phyloP scores from a whole-genome alignment of 805 yeast species.

The Tetrapisispora namnaoensis region DNA sequence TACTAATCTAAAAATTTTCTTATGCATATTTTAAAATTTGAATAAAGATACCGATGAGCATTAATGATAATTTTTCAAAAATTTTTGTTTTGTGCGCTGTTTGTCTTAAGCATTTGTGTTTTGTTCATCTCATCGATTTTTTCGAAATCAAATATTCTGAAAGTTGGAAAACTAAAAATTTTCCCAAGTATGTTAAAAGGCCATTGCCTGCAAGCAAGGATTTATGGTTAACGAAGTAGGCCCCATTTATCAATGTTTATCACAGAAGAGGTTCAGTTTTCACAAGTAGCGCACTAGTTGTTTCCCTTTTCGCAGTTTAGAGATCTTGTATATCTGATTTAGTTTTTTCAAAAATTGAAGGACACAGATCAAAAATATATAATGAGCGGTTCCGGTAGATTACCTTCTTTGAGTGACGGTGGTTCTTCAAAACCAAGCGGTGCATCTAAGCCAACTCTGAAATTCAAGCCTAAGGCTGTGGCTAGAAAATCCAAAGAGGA shows the following conservation, averaged over 20 bases:
- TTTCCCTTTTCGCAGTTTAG: too few species aligned
- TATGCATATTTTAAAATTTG: too few species aligned
- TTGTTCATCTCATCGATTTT: not conserved
- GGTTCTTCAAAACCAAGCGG: not conserved
- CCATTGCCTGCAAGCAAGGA: too few species aligned
- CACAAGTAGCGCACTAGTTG: too few species aligned
- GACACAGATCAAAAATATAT: too few species aligned
- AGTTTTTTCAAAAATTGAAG: too few species aligned
- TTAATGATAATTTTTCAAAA: not conserved
- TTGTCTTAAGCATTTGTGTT: not conserved
- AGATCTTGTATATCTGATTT: too few species aligned
- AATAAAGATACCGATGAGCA: too few species aligned
- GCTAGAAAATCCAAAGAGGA: slow-evolving; percentile 79
- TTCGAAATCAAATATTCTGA: not conserved
- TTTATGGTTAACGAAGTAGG: too few species aligned
- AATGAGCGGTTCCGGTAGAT: slow-evolving; percentile 10
- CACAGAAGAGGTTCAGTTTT: too few species aligned
- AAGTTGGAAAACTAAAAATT: not conserved
- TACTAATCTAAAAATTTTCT: not conserved
- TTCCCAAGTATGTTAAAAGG: not conserved
- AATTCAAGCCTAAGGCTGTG: slow-evolving; percentile 81
- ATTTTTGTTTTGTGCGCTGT: not conserved
- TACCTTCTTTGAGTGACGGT: slow-evolving; percentile 24
- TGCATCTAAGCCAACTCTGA: slow-evolving; percentile 41
- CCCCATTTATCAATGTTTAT: too few species aligned